Evolutionary conservation across 2,329 filamentous ascomycete species (phyloP), one percentile per base, ranked within the genome.

Genomic region (Thermoascus crustaceus): DNA sequence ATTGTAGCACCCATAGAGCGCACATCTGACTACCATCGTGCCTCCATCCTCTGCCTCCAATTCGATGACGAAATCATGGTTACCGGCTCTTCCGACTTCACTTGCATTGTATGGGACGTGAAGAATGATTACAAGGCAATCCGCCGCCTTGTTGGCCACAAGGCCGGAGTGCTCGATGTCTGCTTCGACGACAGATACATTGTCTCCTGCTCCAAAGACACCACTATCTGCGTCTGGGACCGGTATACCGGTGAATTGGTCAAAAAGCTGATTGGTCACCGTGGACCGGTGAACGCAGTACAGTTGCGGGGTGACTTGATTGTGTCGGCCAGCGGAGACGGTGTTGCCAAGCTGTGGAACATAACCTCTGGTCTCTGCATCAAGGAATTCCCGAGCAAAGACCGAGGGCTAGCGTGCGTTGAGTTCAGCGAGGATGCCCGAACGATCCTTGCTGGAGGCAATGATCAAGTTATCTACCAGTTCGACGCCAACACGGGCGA

Each of bases 381-480:
- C 54, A 87, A 88, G 53, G 87, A 95, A 60, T 94, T 98, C 55
- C 69, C 75, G 4, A 86, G 85, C 37, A 87, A 94, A 60, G 91
- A 87, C 58, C 88, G 93, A 55, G 91, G 91, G 5, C 76, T 98
- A 20, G 91, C 91, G 3, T 95, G 91, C 60, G 87, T 91, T 35
- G 91, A 98, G 58, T 95, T 96, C 61, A 89, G 82, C 25, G 86
- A 95, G 49, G 89, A 98, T 55, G 87, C 86, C n/a, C 80, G 84
- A 35, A 91, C 84, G 46, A 86, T 98, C 31, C 82, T 93, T 31
- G 91, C 87, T 11, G 91, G 91, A 7, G 91, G 91, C 30, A 98
- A 95, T 54, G 91, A 96, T 64, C 83, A 89, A 60, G 78, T 87
- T 32, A 95, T 96, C 42, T 91, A 93, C 57, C 85, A 96, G 55